Evolutionary conservation across 495 filamentous ascomycete species (phyloP).

Genomic region (Cairneyella variabilis): DNA sequence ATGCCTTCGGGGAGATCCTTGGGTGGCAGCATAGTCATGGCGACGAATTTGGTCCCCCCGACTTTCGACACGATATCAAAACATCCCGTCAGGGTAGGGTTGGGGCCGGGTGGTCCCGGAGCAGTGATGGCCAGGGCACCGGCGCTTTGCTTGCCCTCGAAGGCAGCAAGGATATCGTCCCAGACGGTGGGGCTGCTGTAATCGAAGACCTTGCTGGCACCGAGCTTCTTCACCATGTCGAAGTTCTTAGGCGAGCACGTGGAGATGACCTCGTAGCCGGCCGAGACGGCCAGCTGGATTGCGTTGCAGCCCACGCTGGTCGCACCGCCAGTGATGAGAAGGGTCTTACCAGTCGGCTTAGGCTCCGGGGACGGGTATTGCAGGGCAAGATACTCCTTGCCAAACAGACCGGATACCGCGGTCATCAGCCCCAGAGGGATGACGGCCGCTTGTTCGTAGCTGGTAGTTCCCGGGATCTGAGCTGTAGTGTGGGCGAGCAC

Average conservation of each 20-base stretch:
- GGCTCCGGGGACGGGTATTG: not conserved
- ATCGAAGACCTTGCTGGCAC: slow-evolving; percentile 25
- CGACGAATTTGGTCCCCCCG: not conserved
- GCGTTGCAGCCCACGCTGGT: slow-evolving; percentile 31
- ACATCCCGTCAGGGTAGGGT: slow-evolving; percentile 19
- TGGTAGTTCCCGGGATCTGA: slow-evolving; percentile 34
- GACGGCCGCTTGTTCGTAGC: slow-evolving; percentile 35
- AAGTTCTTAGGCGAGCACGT: slow-evolving; percentile 34
- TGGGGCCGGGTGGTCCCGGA: slow-evolving; percentile 38
- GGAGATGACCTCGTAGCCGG: slow-evolving; percentile 34
- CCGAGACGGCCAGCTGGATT: slow-evolving; percentile 33
- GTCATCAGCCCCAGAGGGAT: slow-evolving; percentile 41
- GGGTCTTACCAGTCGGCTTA: not conserved
- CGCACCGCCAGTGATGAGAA: slow-evolving; percentile 11
- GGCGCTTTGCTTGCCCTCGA: not conserved
- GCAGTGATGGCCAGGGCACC: slow-evolving; percentile 28
- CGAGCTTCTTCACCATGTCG: slow-evolving; percentile 32
- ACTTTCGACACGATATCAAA: not conserved
- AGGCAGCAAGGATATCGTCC: not conserved
- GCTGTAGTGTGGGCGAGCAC: slow-evolving; percentile 1
- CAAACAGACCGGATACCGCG: slow-evolving; percentile 38
- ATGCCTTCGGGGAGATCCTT: slow-evolving; percentile 18
- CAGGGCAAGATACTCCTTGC: slow-evolving; percentile 7
- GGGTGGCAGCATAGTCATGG: not conserved
- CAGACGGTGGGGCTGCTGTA: slow-evolving; percentile 1